phyloP scores from a whole-genome alignment of 768 basidiomycete species.

The Suillus clintonianus region DNA sequence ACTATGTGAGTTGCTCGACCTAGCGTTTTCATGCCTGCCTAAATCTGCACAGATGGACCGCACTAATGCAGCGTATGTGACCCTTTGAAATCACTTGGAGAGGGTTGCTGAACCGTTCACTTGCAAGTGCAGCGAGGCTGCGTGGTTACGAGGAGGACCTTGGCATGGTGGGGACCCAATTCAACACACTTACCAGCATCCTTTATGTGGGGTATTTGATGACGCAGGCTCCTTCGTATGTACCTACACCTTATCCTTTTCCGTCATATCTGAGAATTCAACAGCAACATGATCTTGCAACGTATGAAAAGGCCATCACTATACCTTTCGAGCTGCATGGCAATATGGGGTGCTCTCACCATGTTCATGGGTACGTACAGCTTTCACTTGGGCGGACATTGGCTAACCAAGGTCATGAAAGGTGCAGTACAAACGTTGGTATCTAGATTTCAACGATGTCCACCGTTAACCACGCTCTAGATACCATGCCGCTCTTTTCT shows the following conservation, averaged over 20 bases:
- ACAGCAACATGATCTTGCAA: slow-evolving; percentile 70
- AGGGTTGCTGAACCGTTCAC: neutral
- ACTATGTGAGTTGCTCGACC: slow-evolving; percentile 37
- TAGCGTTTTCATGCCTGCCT: neutral
- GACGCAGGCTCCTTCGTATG: slow-evolving; percentile 75
- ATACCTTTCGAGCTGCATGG: slow-evolving; percentile 65
- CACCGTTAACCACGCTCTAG: slow-evolving; percentile 26
- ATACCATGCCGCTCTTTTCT: slow-evolving; percentile 59
- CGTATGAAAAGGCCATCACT: slow-evolving; percentile 64
- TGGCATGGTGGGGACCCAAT: slow-evolving; percentile 58
- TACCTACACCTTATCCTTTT: slow-evolving; percentile 2
- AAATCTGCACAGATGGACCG: slow-evolving; percentile 53
- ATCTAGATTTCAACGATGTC: neutral
- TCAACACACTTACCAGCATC: slow-evolving; percentile 66
- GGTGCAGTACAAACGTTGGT: slow-evolving; percentile 38
- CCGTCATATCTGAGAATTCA: neutral
- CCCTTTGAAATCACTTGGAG: neutral
- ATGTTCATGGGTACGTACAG: slow-evolving; percentile 45
- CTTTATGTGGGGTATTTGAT: slow-evolving; percentile 71
- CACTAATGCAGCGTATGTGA: slow-evolving; percentile 60
- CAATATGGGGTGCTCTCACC: slow-evolving; percentile 72
- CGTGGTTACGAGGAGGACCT: slow-evolving; percentile 71
- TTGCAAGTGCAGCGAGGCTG: slow-evolving; percentile 63
- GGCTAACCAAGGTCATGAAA: neutral
- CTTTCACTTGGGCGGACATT: neutral